Evolutionary conservation across 352 stramenopile species (phyloP), one percentile per base, ranked within the genome.

Genomic region (Phytophthora chlamydospora): DNA sequence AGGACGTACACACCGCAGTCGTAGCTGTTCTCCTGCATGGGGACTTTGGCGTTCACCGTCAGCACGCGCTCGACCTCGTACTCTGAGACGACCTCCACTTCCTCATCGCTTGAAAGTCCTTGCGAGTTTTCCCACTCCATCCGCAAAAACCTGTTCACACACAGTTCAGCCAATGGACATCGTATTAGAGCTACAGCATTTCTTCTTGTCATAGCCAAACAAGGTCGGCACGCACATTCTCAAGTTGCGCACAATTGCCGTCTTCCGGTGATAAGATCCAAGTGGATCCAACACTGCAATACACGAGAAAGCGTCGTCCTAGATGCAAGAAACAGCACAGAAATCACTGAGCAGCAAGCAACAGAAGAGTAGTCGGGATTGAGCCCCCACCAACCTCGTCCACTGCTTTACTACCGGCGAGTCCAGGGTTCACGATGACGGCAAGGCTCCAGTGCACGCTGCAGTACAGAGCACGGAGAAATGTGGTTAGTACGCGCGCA

Each of bases 361-460:
- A 44, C 21, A 64, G 13, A 39, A 17, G 13, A 27, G 24, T 9
- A 11, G 32, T 21, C 14, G 12, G 1, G 32, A 32, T 14, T 31
- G 19, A 1, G 16, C 36, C 2, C 9, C 13, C 34, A 40, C 50
- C 11, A 53, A 83, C 76, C 57, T 85, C 60, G 24, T 80, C 38
- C 24, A 29, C 31, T 5, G 34, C 16, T 14, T 78, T 58, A 12
- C 66, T 65, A 14, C 68, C 77, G 13, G 83, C 84, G 6, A 76
- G 51, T 11, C 54, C 50, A 19, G 86, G 86, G 31, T 93, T 93
- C 21, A 93, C 51, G 36, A 95, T 90, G 35, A 95, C 44, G 7
- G 83, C 86, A 40, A 95, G 66, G 57, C 86, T 95, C 86, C 86
- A 95, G 55, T 95, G 86, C 50, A 89, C 62, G 46, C 86, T 95